Conservation (phyloP, 2,329 filamentous ascomycete species). For the Talaromyces sp. region DNA sequence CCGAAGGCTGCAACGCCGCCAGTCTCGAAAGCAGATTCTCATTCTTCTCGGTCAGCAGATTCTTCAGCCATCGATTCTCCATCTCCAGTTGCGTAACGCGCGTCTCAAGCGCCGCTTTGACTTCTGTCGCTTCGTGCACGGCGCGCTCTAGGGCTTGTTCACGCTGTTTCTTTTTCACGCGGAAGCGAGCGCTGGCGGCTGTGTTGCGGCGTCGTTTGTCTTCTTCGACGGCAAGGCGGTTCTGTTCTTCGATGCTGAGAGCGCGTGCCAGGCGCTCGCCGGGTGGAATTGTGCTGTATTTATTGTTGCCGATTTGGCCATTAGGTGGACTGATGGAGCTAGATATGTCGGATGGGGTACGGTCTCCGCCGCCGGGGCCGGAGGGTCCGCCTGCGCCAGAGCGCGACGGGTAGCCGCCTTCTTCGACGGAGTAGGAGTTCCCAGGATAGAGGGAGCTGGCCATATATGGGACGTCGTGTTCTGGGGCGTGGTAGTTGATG, state of each 20-base stretch:
- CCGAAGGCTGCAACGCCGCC: constrained; percentile 15
- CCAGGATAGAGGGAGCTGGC: constrained; percentile 33
- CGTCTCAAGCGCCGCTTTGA: constrained; percentile 70
- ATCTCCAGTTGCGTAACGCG: constrained; percentile 72
- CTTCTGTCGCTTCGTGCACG: constrained; percentile 78
- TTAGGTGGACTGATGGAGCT: constrained; percentile 43
- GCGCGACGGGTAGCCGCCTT: constrained; percentile 17
- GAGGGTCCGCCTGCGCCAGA: neutral
- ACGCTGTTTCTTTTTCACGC: constrained; percentile 93
- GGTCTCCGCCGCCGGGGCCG: constrained; percentile 33
- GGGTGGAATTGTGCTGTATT: constrained; percentile 40
- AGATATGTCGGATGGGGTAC: constrained; percentile 43
- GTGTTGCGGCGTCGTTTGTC: constrained; percentile 89
- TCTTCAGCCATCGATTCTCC: constrained; percentile 79
- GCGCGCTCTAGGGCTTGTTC: constrained; percentile 79
- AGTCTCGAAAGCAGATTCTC: constrained; percentile 21
- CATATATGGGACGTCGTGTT: constrained; percentile 40
- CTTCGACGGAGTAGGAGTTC: constrained; percentile 36
- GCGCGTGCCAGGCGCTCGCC: constrained; percentile 44
- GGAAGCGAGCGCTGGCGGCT: constrained; percentile 84
- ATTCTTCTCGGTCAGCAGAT: constrained; percentile 78
- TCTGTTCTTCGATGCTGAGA: constrained; percentile 46
- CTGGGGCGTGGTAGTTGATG: constrained; percentile 38
- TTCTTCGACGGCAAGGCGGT: constrained; percentile 76
- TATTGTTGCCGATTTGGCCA: constrained; percentile 38